These are phyloP conservation scores for Cytospora mali DNA, from an alignment of 2,329 filamentous ascomycete genomes.

Conservation along the genomic window DNA sequence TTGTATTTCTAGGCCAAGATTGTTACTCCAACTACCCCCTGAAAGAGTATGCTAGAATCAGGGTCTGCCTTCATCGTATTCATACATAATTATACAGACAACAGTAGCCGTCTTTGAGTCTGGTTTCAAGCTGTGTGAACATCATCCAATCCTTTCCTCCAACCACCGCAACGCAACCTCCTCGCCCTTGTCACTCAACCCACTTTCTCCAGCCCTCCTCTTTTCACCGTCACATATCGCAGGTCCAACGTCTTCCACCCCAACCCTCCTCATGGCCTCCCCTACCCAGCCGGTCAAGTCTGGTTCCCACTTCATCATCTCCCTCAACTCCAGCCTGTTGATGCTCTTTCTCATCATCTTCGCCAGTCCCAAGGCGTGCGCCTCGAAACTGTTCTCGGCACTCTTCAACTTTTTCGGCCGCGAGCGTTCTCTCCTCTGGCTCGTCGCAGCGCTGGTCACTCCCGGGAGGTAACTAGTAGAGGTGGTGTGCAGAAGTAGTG, in stretches of 20 bases:
- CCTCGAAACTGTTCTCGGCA: conserved; percentile 46
- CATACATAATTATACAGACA: not conserved
- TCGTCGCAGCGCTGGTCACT: conserved; percentile 26
- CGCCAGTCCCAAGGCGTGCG: conserved; percentile 52
- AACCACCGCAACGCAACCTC: conserved; percentile 24
- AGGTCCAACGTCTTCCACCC: conserved; percentile 40
- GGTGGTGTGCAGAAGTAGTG: conserved; percentile 51
- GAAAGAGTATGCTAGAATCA: not conserved
- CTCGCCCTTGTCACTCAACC: conserved; percentile 8
- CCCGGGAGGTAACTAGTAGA: conserved; percentile 30
- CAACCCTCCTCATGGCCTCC: conserved; percentile 44
- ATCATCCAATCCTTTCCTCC: conserved; percentile 15
- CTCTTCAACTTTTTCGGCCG: conserved; percentile 25
- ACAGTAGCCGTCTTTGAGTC: not conserved
- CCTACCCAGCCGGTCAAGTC: conserved; percentile 39
- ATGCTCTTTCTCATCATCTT: conserved; percentile 53
- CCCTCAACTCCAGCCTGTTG: conserved; percentile 48
- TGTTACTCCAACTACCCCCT: not conserved
- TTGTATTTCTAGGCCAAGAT: not conserved
- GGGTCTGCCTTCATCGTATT: not conserved
- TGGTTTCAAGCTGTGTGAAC: no score
- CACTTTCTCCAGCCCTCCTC: conserved; percentile 29
- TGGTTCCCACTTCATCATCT: conserved; percentile 46
- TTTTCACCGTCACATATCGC: conserved; percentile 31
- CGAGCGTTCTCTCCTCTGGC: conserved; percentile 24